Base-by-base conservation (phyloP, 192 early-diverging fungal species). In the Coemansia sp. region DNA sequence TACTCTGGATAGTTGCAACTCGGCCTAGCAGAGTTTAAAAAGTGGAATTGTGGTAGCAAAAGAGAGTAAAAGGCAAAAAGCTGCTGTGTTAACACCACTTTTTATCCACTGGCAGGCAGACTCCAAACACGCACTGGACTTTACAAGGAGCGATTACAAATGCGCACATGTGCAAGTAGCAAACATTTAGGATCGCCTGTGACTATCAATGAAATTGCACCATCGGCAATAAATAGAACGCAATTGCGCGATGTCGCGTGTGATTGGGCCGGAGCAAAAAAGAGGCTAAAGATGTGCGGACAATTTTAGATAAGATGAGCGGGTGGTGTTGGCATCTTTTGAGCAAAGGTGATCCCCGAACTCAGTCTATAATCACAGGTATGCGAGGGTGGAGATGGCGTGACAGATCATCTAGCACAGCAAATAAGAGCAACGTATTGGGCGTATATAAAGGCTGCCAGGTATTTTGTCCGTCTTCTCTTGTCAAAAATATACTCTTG, bases 381-480 rank as follows among this genome's bases (percentile, higher is more conserved):
- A 75, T 75, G 73, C 73, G 69, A 69, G 62, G 46, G 66, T 58
- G 66, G 66, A 67, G 66, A 67, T 67, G 66, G 66, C 65, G 40
- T 33, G 8, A 26, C 42, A 55, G 37, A 37, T 67, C n/a, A 28
- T 40, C 13, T 33, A 5, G 9, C 33, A 56, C 31, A 31, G 31
- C 31, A 31, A 53, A 16, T 26, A 24, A 16, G 40, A 42, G 16
- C 14, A n/a, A 42, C 5, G 14, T 16, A 16, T 6, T 23, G 8
- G 20, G 48, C 48, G 24, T 26, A 51, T 51, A 51, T 26, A 51
- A 13, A 51, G 23, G 43, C 31, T 4, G n/a, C 18, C 43, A 51
- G 48, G 13, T 46, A 2, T 5, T 2, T 21, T 46, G 1, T 23
- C 21, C 18, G 6, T 46, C 6, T 10, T 7, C 1, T 0, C 20